Conservation (phyloP, 345 rosid species). For the Citrus maxima region DNA sequence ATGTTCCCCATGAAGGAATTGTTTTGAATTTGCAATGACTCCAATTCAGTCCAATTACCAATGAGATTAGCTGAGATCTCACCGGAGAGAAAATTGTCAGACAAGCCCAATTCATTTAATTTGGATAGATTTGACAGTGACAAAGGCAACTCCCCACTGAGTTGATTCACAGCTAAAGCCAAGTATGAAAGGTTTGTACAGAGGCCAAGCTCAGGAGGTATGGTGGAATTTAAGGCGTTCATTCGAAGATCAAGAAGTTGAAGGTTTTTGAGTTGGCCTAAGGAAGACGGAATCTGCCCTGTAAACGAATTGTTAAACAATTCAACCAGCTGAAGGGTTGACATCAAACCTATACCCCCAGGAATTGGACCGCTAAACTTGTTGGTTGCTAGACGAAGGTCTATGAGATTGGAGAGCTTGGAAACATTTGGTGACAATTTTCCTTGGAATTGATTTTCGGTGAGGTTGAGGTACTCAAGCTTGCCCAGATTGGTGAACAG, state of each 20-base stretch:
- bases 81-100: slow-evolving; percentile 41
- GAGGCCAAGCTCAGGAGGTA: slow-evolving; percentile 55
- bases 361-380: slow-evolving; percentile 45
- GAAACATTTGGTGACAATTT: slow-evolving; percentile 33
- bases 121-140: slow-evolving; percentile 46
- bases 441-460: slow-evolving; percentile 27
- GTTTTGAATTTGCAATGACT: slow-evolving; percentile 48
- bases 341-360: slow-evolving; percentile 30
- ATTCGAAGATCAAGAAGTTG: slow-evolving; percentile 31
- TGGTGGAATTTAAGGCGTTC: slow-evolving; percentile 42
- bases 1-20: slow-evolving; percentile 44
- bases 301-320: slow-evolving; percentile 38
- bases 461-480: slow-evolving; percentile 42
- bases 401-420: slow-evolving; percentile 36
- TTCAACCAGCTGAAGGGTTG: slow-evolving; percentile 40
- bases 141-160: slow-evolving; percentile 46
- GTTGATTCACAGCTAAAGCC: slow-evolving; percentile 49
- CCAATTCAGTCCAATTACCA: slow-evolving; percentile 44
- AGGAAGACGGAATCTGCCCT: slow-evolving; percentile 51
- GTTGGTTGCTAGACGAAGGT: not conserved
- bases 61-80: slow-evolving; percentile 41
- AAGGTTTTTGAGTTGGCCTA: slow-evolving; percentile 51
- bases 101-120: slow-evolving; percentile 32
- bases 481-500: slow-evolving; percentile 38
- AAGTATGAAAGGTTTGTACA: slow-evolving; percentile 51